Evolutionary conservation across 169 alveolate genomes (phyloP), one percentile per base, ranked within the genome.

Genomic region (Babesia caballi): DNA sequence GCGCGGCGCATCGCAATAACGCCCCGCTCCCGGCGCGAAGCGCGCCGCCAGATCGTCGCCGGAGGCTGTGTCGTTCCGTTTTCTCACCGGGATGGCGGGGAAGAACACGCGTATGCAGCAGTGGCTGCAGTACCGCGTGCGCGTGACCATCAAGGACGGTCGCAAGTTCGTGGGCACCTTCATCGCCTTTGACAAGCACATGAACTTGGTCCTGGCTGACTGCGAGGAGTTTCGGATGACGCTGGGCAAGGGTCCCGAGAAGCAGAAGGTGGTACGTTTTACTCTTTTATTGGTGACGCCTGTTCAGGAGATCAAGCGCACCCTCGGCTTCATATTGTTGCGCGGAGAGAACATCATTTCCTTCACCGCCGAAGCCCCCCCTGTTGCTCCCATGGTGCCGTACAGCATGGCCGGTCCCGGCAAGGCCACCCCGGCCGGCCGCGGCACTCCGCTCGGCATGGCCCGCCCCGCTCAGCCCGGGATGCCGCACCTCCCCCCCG

Each of bases 311-410:
- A 86, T 95, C 59, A 97, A 96, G 89, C 91, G 99, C 69, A 93
- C 95, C 21, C 91, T 97, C 15, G 99, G 99, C 41, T 85, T 97
- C 85, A 92, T 97, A 25, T 66, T 97, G 68, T 82, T 97, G 41
- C 91, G 99, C 84, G 99, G 99, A 23, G 99, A 97, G 71, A 96
- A 94, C 88, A 94, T 97, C 32, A 94, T 97, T 38, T 94, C 99
- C 21, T 90, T 97, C 69, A 91, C 97, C 25, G 99, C 99, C 1
- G 99, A 96, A 87, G 97, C 98, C n/a, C 99, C 98, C 17, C 98
- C 98, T 23, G 58, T 85, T 23, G 80, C 77, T 44, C 77, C 82
- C 59, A 77, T 68, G 23, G 60, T 85, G 30, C 83, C 80, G 47
- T 65, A 46, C 53, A 80, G 61, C 14, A 73, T 66, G 32, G 65